Percentiles rank a stretch among this genome's conserved stretches.
These are phyloP conservation scores for Aspergillus caelatus DNA, from an alignment of 2,329 filamentous ascomycete genomes.

Conservation along the genomic window DNA sequence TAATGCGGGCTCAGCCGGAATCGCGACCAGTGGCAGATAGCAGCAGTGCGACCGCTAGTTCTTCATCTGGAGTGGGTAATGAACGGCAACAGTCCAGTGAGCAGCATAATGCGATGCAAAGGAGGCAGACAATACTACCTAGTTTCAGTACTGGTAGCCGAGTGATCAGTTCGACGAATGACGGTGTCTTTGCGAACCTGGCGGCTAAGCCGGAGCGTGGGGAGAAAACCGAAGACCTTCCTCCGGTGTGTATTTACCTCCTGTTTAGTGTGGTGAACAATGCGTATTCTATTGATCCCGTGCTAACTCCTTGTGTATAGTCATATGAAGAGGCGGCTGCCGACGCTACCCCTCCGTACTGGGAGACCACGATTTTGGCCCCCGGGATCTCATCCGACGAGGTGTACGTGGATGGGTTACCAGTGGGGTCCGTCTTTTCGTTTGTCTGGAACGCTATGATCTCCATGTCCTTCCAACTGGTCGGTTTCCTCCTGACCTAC, in stretches of 20 bases:
- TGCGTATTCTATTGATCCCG: slow-evolving; percentile 8
- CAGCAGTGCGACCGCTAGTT: slow-evolving; percentile 24
- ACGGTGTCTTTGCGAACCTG: slow-evolving; percentile 95
- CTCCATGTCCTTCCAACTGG: slow-evolving; percentile 93
- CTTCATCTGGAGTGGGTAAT: slow-evolving; percentile 29
- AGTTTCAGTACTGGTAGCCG: slow-evolving; percentile 49
- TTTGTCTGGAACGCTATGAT: slow-evolving; percentile 86
- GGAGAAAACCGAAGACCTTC: slow-evolving; percentile 83
- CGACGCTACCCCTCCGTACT: slow-evolving; percentile 94
- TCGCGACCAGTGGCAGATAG: slow-evolving; percentile 33
- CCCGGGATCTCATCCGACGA: slow-evolving; percentile 91
- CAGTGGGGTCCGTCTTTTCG: slow-evolving; percentile 82
- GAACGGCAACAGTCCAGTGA: slow-evolving; percentile 22
- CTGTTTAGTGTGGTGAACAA: neutral
- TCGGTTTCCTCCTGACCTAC: slow-evolving; percentile 97
- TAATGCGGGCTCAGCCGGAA: slow-evolving; percentile 70
- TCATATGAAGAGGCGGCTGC: slow-evolving; percentile 98
- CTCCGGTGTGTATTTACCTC: slow-evolving; percentile 69
- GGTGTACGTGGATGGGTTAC: slow-evolving; percentile 94
- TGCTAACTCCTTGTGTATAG: slow-evolving; percentile 54
- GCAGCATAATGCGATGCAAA: slow-evolving; percentile 36
- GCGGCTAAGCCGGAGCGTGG: slow-evolving; percentile 84
- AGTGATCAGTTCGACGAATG: slow-evolving; percentile 76
- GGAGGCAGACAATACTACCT: slow-evolving; percentile 59
- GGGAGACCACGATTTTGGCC: slow-evolving; percentile 97